Evolutionary conservation across 768 basidiomycete species (phyloP).

Genomic region (Dictyophora rubrovolvata): DNA sequence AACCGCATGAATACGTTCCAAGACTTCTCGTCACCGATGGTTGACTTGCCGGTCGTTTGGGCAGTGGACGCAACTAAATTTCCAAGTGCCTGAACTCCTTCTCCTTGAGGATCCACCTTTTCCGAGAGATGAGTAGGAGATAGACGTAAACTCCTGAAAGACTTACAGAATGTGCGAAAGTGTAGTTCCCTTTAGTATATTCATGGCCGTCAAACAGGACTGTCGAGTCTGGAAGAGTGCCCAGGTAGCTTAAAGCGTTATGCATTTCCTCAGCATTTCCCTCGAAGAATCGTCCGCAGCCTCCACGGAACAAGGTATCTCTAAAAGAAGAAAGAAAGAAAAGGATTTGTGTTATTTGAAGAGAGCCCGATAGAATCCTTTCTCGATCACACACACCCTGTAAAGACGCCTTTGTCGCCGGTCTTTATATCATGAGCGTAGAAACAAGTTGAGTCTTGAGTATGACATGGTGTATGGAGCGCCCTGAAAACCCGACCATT

Average conservation of each 20-base stretch:
- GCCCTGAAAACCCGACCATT: conserved; percentile 24
- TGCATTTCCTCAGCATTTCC: conserved; percentile 76
- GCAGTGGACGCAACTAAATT: conserved; percentile 48
- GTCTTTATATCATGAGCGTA: conserved; percentile 47
- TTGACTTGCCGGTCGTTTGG: conserved; percentile 70
- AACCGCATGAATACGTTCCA: conserved; percentile 96
- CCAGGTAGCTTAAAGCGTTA: conserved; percentile 58
- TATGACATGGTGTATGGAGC: conserved; percentile 87
- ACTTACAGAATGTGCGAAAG: conserved; percentile 47
- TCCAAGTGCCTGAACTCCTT: conserved; percentile 47
- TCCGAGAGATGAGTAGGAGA: not conserved
- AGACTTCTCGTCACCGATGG: conserved; percentile 85
- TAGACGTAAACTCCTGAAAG: not conserved
- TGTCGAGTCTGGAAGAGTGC: conserved; percentile 67
- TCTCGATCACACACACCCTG: conserved; percentile 44
- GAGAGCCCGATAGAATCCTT: conserved; percentile 1
- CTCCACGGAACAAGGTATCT: conserved; percentile 78
- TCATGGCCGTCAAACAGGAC: conserved; percentile 87
- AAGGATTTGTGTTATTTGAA: not conserved
- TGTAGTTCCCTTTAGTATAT: conserved; percentile 67
- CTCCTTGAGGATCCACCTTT: conserved; percentile 49
- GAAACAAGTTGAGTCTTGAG: conserved; percentile 94
- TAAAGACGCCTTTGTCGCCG: conserved; percentile 73
- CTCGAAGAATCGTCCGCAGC: conserved; percentile 94
- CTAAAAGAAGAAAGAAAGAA: conserved; percentile 13